Evolutionary conservation across 208 protist genomes (phyloP).

Genomic region (Tritrichomonas foetus): DNA sequence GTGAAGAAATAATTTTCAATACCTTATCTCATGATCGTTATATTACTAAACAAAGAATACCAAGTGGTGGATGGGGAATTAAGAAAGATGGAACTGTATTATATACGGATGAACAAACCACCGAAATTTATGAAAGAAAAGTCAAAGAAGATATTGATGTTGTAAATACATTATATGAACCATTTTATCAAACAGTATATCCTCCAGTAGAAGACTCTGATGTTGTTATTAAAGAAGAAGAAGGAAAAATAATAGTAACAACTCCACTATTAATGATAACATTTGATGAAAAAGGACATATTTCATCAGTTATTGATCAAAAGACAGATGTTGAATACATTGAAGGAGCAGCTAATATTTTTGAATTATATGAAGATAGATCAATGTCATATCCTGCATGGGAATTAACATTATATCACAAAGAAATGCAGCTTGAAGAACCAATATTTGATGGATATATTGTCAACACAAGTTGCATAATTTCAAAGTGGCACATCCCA

Average conservation of each 20-base stretch:
- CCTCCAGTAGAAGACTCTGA: background rate
- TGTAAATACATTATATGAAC: background rate
- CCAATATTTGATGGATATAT: background rate
- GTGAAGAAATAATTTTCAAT: slow-evolving; percentile 13
- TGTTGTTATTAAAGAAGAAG: background rate
- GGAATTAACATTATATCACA: slow-evolving; percentile 16
- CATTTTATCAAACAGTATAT: background rate
- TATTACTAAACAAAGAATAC: background rate
- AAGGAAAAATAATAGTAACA: background rate
- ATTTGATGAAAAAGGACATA: background rate
- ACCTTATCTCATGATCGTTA: background rate
- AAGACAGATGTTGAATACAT: background rate
- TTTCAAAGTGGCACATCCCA: background rate
- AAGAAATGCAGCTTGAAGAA: background rate
- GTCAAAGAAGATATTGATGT: background rate
- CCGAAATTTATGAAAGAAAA: background rate
- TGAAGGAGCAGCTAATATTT: background rate
- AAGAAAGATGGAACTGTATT: background rate
- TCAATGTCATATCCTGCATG: background rate
- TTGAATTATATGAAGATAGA: slow-evolving; percentile 20
- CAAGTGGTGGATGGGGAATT: background rate
- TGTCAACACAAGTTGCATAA: background rate
- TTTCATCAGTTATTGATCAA: background rate
- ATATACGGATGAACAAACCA: background rate
- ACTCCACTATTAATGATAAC: background rate